Base-by-base conservation (phyloP, 2,329 filamentous ascomycete genomes). In the Alternaria viburni region DNA sequence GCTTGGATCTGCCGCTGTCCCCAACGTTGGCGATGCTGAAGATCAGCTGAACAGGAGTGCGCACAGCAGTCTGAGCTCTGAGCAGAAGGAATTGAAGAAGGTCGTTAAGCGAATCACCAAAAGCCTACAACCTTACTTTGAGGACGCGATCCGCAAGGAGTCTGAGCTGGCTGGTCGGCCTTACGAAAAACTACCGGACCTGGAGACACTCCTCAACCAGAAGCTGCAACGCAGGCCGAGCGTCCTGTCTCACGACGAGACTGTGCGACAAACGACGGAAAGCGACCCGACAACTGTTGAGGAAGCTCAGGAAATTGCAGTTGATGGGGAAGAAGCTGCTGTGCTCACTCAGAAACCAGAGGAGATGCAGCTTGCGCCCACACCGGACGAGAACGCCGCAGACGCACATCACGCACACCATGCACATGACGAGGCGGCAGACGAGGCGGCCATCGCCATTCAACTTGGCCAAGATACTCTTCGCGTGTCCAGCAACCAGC, bases 71-170 rank as follows among this genome's bases (percentile, higher is more conserved):
- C 71, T 85, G 51, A 81, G 79, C 1, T 69, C 85, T 10, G 93
- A 97, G 72, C 88, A 93, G 64, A 91, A 92, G 61, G 92, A 97
- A 70, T 89, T 91, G 65, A 91, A 92, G 73, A 91, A 91, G 70
- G 83, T 97, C n/a, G 93, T 92, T 23, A 97, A 96, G 80, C 89
- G 93, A 25, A 97, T 97, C 65, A 86, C 97, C 69, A 96, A 93
- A 77, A 88, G 90, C 1, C 86, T 97, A 30, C 92, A 96, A 77
- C 89, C 91, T 13, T 86, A 89, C 47, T 83, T 97, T 4, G 91
- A 97, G 77, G 86, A 88, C 58, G 93, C 93, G 1, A 81, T 93
- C 50, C 87, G 86, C 57, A 92, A 92, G 58, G 95, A 98, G 78
- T 90, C 92, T n/a, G 92, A 96, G 64, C 85, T 97, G 45, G 89